Evolutionary conservation across 2,329 filamentous ascomycete species (phyloP).

Genomic region (Diaporthe sp.): DNA sequence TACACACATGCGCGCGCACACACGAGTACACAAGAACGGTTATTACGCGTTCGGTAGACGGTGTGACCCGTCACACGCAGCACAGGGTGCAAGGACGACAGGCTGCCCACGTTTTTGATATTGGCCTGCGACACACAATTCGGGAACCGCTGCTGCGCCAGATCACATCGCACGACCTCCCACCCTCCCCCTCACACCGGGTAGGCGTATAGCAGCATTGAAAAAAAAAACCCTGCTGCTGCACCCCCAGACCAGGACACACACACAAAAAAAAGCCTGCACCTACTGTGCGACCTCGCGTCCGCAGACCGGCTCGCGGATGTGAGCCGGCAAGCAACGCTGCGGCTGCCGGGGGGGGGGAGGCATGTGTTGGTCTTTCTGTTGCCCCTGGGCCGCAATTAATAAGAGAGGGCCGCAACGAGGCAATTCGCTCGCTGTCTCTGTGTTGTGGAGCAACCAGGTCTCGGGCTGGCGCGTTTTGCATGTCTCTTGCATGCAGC

Average conservation of each 20-base stretch:
- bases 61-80: conserved; percentile 21
- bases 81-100: conserved; percentile 32
- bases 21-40: conserved; percentile 1
- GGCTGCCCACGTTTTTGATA: conserved; percentile 40
- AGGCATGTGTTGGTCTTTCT: neutral
- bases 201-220: neutral
- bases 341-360: neutral
- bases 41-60: neutral
- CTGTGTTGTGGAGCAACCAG: neutral
- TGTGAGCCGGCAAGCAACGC: conserved; percentile 1
- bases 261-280: neutral
- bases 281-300: conserved; percentile 22
- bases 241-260: too few relatives aligned
- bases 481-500: neutral
- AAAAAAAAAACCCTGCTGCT: neutral
- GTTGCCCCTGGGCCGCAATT: neutral
- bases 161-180: conserved; percentile 23
- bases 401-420: neutral
- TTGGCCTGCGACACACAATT: conserved; percentile 37
- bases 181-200: neutral
- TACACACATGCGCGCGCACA: neutral
- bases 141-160: neutral
- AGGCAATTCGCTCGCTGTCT: neutral
- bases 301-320: conserved; percentile 30
- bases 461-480: conserved; percentile 30